Evolutionary conservation across 2,329 filamentous ascomycete genomes (phyloP).

Genomic region (Beauveria asiatica): DNA sequence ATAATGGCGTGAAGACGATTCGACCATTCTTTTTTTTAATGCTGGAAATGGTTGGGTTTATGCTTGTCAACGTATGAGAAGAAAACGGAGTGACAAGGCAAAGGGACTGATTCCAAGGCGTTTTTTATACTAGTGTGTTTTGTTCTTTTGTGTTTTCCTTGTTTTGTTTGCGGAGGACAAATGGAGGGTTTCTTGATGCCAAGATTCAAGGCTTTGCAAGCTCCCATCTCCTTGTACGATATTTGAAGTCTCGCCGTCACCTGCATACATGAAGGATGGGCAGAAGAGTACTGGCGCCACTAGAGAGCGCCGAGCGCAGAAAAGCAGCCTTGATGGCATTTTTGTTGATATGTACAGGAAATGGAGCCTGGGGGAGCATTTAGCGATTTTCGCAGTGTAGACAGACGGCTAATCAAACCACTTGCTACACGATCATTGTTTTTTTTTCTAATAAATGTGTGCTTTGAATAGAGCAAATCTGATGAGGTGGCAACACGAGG

Average conservation of each 20-base stretch:
- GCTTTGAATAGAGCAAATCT: not conserved
- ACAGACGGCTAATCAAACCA: constrained; percentile 1
- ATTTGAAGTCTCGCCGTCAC: not conserved
- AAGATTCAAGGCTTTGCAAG: not conserved
- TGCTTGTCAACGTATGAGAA: not conserved
- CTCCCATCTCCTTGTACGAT: constrained; percentile 3
- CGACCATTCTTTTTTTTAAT: not conserved
- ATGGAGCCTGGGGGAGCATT: not conserved
- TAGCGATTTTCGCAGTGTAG: not conserved
- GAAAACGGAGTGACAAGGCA: constrained; percentile 7
- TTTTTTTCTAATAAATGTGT: not conserved
- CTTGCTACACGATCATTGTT: not conserved
- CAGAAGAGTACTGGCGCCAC: not conserved
- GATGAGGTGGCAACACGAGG: not conserved
- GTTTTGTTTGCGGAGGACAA: not conserved
- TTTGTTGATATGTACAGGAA: constrained; percentile 6
- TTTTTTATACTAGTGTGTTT: not conserved
- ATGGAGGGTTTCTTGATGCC: not conserved
- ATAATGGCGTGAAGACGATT: not conserved
- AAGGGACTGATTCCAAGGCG: constrained; percentile 6
- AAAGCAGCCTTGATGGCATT: constrained; percentile 1
- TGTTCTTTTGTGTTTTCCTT: not conserved
- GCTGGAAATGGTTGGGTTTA: not conserved
- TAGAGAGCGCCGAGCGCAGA: not conserved
- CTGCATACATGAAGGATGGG: not conserved